Evolutionary conservation across 176 grass and related monocot species (phyloP).

Genomic region (Cocos nucifera): DNA sequence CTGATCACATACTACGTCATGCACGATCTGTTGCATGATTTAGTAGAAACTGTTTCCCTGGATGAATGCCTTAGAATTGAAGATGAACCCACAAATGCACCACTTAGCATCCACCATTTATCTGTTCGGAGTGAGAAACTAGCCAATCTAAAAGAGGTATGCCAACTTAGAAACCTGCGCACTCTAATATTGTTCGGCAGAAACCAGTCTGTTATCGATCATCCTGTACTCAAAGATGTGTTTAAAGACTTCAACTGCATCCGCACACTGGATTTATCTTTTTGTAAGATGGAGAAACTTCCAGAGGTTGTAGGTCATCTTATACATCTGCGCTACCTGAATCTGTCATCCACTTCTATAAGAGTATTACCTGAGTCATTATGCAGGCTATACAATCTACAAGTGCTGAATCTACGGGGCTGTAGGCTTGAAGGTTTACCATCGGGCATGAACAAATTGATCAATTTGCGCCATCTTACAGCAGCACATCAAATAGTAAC

Average conservation of each 20-base stretch:
- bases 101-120: constrained; percentile 34
- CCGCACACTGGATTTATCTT: constrained; percentile 31
- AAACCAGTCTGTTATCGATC: constrained; percentile 3
- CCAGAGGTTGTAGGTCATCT: constrained; percentile 4
- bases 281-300: constrained; percentile 38
- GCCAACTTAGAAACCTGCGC: constrained; percentile 17
- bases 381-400: background rate
- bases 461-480: constrained; percentile 6
- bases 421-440: constrained; percentile 10
- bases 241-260: constrained; percentile 30
- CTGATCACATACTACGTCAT: constrained; percentile 23
- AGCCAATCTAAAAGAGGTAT: constrained; percentile 13
- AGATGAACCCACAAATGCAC: constrained; percentile 16
- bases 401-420: constrained; percentile 14
- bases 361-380: constrained; percentile 10
- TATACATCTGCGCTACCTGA: constrained; percentile 17
- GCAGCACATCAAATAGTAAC: constrained; percentile 7
- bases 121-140: constrained; percentile 27
- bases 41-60: constrained; percentile 28
- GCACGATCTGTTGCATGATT: constrained; percentile 35
- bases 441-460: constrained; percentile 5
- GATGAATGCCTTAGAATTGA: constrained; percentile 40
- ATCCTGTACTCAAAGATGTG: constrained; percentile 15
- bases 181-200: constrained; percentile 31
- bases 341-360: constrained; percentile 12